Conservation (phyloP, 108 stramenopile genomes). For the Skeletonema potamos region DNA sequence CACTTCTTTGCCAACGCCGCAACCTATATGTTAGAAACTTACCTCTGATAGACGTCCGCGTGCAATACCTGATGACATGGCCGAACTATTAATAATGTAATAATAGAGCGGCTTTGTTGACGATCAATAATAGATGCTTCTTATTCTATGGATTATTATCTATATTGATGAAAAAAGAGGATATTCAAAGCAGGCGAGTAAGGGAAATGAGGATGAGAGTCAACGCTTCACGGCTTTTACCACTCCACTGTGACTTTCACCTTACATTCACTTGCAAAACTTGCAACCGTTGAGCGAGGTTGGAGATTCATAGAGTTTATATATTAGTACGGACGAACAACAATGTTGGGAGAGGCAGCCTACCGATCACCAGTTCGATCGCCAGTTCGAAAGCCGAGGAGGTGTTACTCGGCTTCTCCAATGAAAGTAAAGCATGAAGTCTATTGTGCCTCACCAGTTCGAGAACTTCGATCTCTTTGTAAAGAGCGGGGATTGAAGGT, state of each 20-base stretch:
- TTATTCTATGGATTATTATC: not conserved
- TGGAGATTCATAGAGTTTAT: no score
- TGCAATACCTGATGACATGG: conserved; percentile 38
- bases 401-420: not conserved
- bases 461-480: conserved; percentile 59
- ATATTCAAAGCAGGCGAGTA: no score
- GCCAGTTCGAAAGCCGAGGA: not conserved
- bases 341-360: not conserved
- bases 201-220: no score
- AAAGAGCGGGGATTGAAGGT: conserved; percentile 48
- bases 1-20: not conserved
- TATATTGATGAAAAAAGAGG: not conserved
- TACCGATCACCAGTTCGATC: not conserved
- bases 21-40: not conserved
- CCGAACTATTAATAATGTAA: not conserved
- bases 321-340: no score
- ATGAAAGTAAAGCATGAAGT: not conserved
- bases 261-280: no score
- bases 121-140: not conserved
- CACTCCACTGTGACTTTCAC: no score
- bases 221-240: no score
- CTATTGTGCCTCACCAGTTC: not conserved
- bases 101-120: not conserved
- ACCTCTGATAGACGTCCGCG: conserved; percentile 54
- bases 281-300: no score